Conservation (phyloP, 768 basidiomycete species). For the Collybiopsis confluens region DNA sequence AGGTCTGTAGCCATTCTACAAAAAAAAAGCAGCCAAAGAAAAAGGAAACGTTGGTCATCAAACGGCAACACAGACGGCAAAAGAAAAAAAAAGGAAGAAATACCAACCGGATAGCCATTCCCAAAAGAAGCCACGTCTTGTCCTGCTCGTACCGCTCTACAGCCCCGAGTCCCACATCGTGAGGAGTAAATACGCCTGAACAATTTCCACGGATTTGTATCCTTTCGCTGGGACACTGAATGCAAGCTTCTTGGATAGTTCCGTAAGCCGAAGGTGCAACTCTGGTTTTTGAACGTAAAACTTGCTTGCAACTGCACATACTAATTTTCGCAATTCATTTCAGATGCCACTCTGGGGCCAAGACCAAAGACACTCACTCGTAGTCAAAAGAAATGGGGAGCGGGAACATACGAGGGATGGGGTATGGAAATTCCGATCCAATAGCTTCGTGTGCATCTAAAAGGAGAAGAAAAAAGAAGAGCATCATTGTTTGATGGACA, state of each 20-base stretch:
- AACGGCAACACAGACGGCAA: too few species aligned
- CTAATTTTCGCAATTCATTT: slow-evolving; percentile 47
- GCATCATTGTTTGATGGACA: too few species aligned
- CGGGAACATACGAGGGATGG: slow-evolving; percentile 91
- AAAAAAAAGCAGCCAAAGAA: too few species aligned
- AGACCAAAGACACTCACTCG: slow-evolving; percentile 49
- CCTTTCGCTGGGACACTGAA: slow-evolving; percentile 83
- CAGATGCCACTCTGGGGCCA: too few species aligned
- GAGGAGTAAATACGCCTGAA: slow-evolving; percentile 90
- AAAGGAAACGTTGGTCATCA: too few species aligned
- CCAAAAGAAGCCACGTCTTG: slow-evolving; percentile 85
- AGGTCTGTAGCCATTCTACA: slow-evolving; percentile 91
- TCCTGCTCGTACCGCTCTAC: slow-evolving; percentile 97
- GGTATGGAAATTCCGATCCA: slow-evolving; percentile 89
- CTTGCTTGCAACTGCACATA: slow-evolving; percentile 92
- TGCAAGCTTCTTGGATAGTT: slow-evolving; percentile 82
- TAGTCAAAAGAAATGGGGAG: slow-evolving; percentile 92
- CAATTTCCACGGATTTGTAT: slow-evolving; percentile 92
- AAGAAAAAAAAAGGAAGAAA: too few species aligned
- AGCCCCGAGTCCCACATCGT: slow-evolving; percentile 87
- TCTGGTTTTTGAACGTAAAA: slow-evolving; percentile 83
- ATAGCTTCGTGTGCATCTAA: slow-evolving; percentile 74
- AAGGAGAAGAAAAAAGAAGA: background rate
- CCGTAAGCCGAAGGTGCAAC: slow-evolving; percentile 72
- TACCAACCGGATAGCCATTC: slow-evolving; percentile 76